Conservation (phyloP, 345 rosid genomes). For the Alliaria petiolata region DNA sequence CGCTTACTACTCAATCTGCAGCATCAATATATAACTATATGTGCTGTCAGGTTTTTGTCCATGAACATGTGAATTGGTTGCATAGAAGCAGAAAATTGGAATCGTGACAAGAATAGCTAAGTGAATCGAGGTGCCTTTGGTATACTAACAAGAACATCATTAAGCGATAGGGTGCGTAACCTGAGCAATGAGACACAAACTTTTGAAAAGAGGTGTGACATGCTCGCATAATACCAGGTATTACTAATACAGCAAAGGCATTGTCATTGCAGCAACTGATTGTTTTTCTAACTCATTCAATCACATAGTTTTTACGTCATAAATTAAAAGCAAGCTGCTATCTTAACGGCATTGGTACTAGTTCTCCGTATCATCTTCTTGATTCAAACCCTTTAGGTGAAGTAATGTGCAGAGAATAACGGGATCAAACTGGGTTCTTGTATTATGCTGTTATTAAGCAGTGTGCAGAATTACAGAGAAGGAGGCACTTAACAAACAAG, state of each 20-base stretch:
- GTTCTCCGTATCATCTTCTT: slow-evolving; percentile 7
- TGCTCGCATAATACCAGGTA: no score
- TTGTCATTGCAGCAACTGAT: no score
- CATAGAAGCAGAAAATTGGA: background rate
- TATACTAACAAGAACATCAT: slow-evolving; percentile 2
- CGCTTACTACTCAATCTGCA: slow-evolving; percentile 18
- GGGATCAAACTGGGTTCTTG: slow-evolving; percentile 1
- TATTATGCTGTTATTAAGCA: background rate
- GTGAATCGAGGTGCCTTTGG: background rate
- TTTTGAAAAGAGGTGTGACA: no score
- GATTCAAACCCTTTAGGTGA: slow-evolving; percentile 3
- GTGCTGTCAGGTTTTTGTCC: background rate
- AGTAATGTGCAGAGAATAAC: background rate
- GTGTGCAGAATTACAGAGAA: background rate
- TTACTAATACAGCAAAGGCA: no score
- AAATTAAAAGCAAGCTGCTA: no score
- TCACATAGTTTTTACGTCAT: no score
- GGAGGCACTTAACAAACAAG: background rate
- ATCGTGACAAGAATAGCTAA: slow-evolving; percentile 1
- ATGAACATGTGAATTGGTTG: slow-evolving; percentile 5
- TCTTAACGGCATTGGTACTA: background rate
- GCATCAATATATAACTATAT: background rate
- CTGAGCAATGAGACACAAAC: no score
- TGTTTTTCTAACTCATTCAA: no score
- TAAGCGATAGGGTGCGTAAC: background rate